Base-by-base conservation (phyloP, 208 protist genomes). In the Trypanosoma rangeli region DNA sequence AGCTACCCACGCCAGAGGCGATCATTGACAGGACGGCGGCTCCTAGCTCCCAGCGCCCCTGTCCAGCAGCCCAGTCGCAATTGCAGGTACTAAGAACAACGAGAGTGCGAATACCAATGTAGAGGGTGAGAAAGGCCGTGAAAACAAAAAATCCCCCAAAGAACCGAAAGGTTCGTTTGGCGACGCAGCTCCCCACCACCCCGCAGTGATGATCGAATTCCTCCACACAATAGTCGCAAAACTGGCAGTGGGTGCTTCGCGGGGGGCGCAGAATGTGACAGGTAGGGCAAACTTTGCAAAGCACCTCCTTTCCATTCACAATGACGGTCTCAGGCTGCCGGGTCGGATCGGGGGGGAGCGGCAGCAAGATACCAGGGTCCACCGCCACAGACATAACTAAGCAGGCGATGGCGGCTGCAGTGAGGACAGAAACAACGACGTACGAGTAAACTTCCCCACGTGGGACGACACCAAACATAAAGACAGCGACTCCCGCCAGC, bases 191-290 rank as follows among this genome's bases (percentile, higher is more conserved):
- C 26, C 89, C 92, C 15, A 95, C 37, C 2, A 94, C 76, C 18
- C 70, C 75, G 67, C 92, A 96, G 78, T 94, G 87, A 65, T 96
- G 92, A 63, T 96, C 92, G 65, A 85, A 96, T 68, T 90, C 86
- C 53, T 92, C 80, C 22, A 96, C 87, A 74, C 92, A 96, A 24
- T 87, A 81, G 58, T 93, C 89, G 75, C 89, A 94, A 49, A 83
- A 80, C 16, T 69, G 68, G 70, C 92, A 96, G 73, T 96, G 92
- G 22, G 82, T 80, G 59, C 85, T 86, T 46, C 89, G 84, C 44
- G 89, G 89, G 0, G 92, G 92, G 0, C 92, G 84, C 9, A 85
- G 12, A 28, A 96, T 85, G 63, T 90, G 70, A 69, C 92, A 96
- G 52, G 86, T 94, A n/a, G 68, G 70, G 82, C 91, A 96, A 55